These are phyloP conservation scores for Carex pumila DNA, from an alignment of 176 grass and related monocot species.

Conservation along the genomic window DNA sequence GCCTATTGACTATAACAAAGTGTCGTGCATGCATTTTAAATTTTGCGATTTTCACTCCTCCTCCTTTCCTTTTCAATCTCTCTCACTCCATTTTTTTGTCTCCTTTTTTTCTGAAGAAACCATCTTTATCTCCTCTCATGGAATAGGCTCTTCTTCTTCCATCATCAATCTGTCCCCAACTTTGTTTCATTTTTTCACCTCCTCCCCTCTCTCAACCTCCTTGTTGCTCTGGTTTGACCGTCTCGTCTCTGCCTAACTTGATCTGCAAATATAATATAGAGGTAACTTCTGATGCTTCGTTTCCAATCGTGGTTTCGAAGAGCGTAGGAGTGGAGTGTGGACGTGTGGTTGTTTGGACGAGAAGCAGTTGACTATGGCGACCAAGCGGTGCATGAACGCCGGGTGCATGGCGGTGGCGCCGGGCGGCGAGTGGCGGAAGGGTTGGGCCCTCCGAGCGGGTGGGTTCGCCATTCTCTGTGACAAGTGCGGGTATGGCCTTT, in stretches of 20 bases:
- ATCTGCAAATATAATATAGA: not conserved
- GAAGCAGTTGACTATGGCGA: not conserved
- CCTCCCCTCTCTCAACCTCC: not conserved
- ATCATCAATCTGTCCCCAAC: not conserved
- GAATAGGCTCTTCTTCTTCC: not conserved
- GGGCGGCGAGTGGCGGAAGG: slow-evolving; percentile 71
- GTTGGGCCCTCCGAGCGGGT: slow-evolving; percentile 85
- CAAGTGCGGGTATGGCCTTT: slow-evolving; percentile 81
- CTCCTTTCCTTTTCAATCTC: not conserved
- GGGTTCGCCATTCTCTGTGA: slow-evolving; percentile 70
- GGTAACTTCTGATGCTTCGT: not conserved
- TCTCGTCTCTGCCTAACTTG: not conserved
- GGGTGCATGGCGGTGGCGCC: slow-evolving; percentile 35
- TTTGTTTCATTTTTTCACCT: not conserved
- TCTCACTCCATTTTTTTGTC: not conserved
- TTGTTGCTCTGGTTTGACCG: not conserved
- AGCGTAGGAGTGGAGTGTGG: not conserved
- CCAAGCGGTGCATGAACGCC: slow-evolving; percentile 71
- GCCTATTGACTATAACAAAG: not conserved
- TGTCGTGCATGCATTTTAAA: slow-evolving; percentile 31
- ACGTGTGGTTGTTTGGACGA: not conserved
- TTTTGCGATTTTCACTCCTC: slow-evolving; percentile 7
- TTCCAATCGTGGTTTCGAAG: not conserved
- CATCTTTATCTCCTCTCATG: not conserved
- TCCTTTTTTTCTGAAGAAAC: not conserved